Evolutionary conservation across 2,329 filamentous ascomycete genomes (phyloP).

Genomic region (Sporothrix phasma): DNA sequence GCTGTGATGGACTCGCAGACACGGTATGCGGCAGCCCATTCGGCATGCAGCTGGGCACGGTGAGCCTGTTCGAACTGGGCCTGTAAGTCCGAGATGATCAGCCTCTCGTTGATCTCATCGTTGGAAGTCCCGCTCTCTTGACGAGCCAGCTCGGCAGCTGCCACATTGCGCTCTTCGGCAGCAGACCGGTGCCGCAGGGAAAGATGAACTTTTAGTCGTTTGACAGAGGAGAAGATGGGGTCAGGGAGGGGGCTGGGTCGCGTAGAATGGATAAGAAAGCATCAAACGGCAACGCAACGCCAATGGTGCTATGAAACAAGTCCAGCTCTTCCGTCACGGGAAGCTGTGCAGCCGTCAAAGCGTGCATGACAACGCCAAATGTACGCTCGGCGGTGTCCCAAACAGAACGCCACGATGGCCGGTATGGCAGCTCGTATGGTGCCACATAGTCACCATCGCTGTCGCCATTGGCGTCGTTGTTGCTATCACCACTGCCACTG

Average conservation of each 20-base stretch:
- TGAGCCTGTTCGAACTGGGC: background rate
- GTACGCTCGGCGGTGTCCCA: background rate
- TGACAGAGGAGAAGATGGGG: background rate
- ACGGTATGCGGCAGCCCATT: background rate
- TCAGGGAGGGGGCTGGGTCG: background rate
- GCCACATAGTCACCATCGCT: background rate
- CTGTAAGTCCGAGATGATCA: background rate
- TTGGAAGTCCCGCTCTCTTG: background rate
- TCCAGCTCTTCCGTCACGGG: conserved; percentile 2
- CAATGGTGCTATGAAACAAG: background rate
- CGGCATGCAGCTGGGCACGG: background rate
- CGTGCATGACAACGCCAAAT: background rate
- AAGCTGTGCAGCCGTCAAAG: background rate
- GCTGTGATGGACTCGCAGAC: background rate
- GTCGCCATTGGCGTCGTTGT: background rate
- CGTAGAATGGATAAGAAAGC: background rate
- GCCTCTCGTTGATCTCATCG: background rate
- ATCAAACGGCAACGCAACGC: background rate
- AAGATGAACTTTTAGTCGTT: background rate
- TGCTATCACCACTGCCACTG: background rate
- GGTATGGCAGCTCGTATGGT: background rate
- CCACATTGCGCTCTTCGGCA: background rate
- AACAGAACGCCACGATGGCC: background rate
- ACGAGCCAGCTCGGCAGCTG: background rate
- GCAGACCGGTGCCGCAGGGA: background rate